Evolutionary conservation across 441 rosid species (phyloP).

Genomic region (Bocquillonia castaneifolia): DNA sequence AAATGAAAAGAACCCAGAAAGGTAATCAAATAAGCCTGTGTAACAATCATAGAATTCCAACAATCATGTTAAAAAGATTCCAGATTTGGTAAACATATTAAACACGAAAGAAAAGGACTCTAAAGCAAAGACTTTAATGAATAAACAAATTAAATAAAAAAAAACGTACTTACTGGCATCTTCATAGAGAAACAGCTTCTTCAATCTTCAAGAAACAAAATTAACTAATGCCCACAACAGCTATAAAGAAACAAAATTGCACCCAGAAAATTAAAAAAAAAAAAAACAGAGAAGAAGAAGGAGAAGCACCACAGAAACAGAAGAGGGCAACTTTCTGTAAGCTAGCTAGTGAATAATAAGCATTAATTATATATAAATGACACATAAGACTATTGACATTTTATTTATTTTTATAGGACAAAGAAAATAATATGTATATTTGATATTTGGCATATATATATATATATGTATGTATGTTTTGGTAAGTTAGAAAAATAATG

Average conservation of each 20-base stretch:
- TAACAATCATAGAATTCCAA: conserved; percentile 16
- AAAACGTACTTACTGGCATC: conserved; percentile 99
- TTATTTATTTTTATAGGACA: neutral
- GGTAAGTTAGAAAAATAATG: conserved; percentile 19
- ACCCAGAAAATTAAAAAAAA: neutral
- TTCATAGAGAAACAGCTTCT: conserved; percentile 45
- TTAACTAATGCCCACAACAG: conserved; percentile 26
- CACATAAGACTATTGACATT: conserved; percentile 16
- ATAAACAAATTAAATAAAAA: conserved; percentile 17
- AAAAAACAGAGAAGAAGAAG: conserved; percentile 21
- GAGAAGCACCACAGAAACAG: conserved; percentile 25
- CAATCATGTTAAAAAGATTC: conserved; percentile 19
- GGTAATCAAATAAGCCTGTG: neutral
- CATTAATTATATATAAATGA: conserved; percentile 68
- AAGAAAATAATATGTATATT: neutral
- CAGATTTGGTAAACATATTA: conserved; percentile 19
- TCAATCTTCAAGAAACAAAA: conserved; percentile 15
- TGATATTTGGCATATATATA: neutral
- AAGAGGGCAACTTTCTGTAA: conserved; percentile 34
- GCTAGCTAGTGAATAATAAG: conserved; percentile 46
- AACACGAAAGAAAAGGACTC: neutral
- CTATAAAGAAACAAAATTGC: conserved; percentile 10
- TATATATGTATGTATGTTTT: neutral
- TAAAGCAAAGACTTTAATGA: neutral
- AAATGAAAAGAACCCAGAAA: conserved; percentile 17